Evolutionary conservation across 495 filamentous ascomycete species (phyloP), one percentile per base, ranked within the genome.

Genomic region (Tuber microsphaerosporum): DNA sequence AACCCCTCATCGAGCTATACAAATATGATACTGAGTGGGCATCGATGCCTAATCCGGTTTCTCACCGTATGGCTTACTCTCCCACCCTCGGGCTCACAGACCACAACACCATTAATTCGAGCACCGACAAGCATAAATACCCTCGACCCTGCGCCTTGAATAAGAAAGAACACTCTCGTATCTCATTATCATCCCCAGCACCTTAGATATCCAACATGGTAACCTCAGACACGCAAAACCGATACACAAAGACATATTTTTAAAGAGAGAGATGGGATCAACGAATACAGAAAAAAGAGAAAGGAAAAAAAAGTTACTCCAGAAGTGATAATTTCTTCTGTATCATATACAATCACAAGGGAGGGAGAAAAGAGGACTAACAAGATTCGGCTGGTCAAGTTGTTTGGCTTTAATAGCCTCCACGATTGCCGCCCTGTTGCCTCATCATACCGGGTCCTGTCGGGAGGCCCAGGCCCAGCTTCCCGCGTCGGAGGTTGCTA

Each of bases 391-490:
- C 12, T 65, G 16, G 56, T 16, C 1, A 31, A 31, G 26, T 7
- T 65, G 26, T 16, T 8, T 31, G 12, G 56, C 16, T 65, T 74
- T 65, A 79, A 70, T 79, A 79, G 7, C 77, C 77, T 41, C 74
- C 74, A 12, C 26, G 56, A 65, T 65, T 34, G 16, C 68, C 74
- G 42, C 76, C 78, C 20, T 75, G 76, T 42, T 72, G 71, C 68
- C 70, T 41, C 65, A 75, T 26, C 37, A 72, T 41, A 76, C 86
- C 82, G 17, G 88, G 87, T 26, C 87, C 86, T 73, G 83, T 87
- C 43, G 87, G 88, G 71, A 89, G 77, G 56, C 88, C 85, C 78
- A 56, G 83, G 70, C 44, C 71, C 72, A 39, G 78, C 56, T 26
- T 71, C 69, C 17, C 65, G 56, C 41, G 74, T 73, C 37, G 70